Evolutionary conservation across 306 rosid genomes (phyloP).

Genomic region (Prunus fruticosa): DNA sequence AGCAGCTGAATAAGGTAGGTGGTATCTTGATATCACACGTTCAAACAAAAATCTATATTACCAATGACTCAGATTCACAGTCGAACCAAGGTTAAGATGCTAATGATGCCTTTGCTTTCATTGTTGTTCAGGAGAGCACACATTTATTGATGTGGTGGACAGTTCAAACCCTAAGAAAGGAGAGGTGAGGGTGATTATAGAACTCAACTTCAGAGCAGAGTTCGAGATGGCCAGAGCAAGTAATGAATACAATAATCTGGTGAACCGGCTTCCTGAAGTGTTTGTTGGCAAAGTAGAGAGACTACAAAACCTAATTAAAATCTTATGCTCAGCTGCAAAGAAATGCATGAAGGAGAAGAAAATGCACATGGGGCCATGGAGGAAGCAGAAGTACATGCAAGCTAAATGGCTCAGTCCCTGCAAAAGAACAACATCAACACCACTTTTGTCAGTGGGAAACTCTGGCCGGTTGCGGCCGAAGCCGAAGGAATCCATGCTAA

Average conservation of each 20-base stretch:
- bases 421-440: slow-evolving; percentile 46
- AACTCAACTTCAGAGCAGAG: slow-evolving; percentile 65
- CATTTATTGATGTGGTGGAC: slow-evolving; percentile 63
- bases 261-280: slow-evolving; percentile 60
- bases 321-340: slow-evolving; percentile 68
- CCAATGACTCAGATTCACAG: too few species aligned
- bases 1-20: too few species aligned
- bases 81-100: too few species aligned
- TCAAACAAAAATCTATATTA: too few species aligned
- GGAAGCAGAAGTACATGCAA: slow-evolving; percentile 78
- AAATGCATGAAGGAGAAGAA: slow-evolving; percentile 83
- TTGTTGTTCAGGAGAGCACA: slow-evolving; percentile 57
- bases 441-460: slow-evolving; percentile 28
- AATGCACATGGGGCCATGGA: slow-evolving; percentile 95
- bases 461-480: slow-evolving; percentile 27
- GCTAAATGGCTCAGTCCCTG: slow-evolving; percentile 82
- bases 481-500: slow-evolving; percentile 65
- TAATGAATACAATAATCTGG: slow-evolving; percentile 54
- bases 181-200: slow-evolving; percentile 64
- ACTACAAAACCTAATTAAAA: slow-evolving; percentile 45
- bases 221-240: slow-evolving; percentile 70
- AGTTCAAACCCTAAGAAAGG: slow-evolving; percentile 45
- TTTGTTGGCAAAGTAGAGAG: slow-evolving; percentile 80
- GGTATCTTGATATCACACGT: too few species aligned
- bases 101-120: background rate